Percentiles rank a stretch among this genome's conserved stretches.
phyloP scores from a whole-genome alignment of 1,284 basidiomycete species.

The Porodaedalea pini region DNA sequence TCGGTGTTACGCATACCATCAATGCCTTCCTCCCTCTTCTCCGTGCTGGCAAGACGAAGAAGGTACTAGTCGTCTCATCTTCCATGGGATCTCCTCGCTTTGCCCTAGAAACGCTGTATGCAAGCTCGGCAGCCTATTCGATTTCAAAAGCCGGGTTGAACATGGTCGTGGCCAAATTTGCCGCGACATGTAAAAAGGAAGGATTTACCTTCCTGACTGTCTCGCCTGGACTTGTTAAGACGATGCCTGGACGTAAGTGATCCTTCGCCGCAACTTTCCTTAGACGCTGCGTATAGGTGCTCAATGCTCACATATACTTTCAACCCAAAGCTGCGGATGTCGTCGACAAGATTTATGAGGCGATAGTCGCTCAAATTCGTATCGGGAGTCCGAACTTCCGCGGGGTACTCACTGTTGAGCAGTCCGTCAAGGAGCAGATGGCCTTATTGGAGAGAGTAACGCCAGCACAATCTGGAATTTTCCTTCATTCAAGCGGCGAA shows the following conservation, averaged over 20 bases:
- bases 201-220: constrained; percentile 24
- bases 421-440: neutral
- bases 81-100: constrained; percentile 23
- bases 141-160: constrained; percentile 27
- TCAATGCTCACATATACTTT: neutral
- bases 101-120: constrained; percentile 6
- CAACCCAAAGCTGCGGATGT: neutral
- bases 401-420: constrained; percentile 4
- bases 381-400: neutral
- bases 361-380: neutral
- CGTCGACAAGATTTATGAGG: neutral
- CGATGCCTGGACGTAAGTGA: constrained; percentile 13
- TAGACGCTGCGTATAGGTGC: constrained; percentile 37
- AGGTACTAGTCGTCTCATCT: constrained; percentile 24
- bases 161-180: constrained; percentile 26
- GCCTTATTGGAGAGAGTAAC: constrained; percentile 1
- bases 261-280: constrained; percentile 42
- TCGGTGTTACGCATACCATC: constrained; percentile 25
- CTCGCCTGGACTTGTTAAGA: constrained; percentile 27
- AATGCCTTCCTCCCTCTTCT: constrained; percentile 29
- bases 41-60: constrained; percentile 24
- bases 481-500: constrained; percentile 5
- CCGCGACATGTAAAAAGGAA: constrained; percentile 23
- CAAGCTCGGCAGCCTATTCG: constrained; percentile 15
- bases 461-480: neutral